Evolutionary conservation across 768 basidiomycete genomes (phyloP).

Genomic region (Pleurotus sapidus): DNA sequence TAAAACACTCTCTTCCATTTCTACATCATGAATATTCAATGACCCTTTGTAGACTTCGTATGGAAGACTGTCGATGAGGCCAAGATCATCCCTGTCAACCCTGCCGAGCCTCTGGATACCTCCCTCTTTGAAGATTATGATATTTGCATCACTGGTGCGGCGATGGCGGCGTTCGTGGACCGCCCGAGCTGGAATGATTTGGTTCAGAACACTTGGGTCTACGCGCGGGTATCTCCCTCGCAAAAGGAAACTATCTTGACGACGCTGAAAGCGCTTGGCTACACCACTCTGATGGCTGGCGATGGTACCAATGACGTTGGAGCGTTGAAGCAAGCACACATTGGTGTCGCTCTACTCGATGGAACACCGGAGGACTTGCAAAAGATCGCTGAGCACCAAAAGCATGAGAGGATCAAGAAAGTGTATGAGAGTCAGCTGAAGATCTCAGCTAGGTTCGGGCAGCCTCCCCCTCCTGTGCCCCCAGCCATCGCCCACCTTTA

Average conservation of each 20-base stretch:
- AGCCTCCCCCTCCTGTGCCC: constrained; percentile 93
- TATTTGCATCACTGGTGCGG: constrained; percentile 94
- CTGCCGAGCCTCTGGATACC: constrained; percentile 71
- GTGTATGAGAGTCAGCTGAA: constrained; percentile 96
- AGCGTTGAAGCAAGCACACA: constrained; percentile 96
- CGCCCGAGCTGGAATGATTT: constrained; percentile 73
- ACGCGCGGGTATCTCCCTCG: constrained; percentile 92
- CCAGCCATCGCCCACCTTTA: constrained; percentile 82
- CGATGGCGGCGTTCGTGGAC: constrained; percentile 84
- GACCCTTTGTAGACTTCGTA: constrained; percentile 58
- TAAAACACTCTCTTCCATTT: constrained; percentile 28
- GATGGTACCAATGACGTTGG: constrained; percentile 99
- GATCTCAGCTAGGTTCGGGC: constrained; percentile 86
- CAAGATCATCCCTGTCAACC: constrained; percentile 84
- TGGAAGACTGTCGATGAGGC: constrained; percentile 95
- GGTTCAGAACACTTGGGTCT: constrained; percentile 96
- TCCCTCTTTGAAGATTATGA: constrained; percentile 85
- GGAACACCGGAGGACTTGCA: constrained; percentile 89
- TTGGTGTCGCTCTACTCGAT: constrained; percentile 91
- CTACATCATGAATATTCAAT: neutral
- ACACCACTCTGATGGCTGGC: constrained; percentile 95
- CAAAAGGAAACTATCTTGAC: constrained; percentile 97
- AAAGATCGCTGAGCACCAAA: constrained; percentile 92
- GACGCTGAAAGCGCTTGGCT: constrained; percentile 84
- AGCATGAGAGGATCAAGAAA: constrained; percentile 88